A percentile compares a stretch with the other conserved stretches of the same genome.
Evolutionary conservation across 2,329 filamentous ascomycete species (phyloP).

Genomic region (Colletotrichum magnum): DNA sequence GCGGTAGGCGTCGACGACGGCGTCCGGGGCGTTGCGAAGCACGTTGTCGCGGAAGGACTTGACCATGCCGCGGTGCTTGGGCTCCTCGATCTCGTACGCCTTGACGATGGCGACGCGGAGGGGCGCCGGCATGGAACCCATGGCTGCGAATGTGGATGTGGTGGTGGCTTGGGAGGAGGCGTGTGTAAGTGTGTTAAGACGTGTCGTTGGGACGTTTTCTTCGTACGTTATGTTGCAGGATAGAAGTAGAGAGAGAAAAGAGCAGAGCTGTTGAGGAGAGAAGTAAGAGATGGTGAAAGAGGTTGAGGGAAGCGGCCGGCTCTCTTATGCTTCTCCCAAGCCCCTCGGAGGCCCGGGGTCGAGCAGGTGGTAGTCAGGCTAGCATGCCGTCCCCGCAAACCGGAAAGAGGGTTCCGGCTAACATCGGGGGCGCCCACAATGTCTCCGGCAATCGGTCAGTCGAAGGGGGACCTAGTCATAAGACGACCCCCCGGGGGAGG

Average conservation of each 20-base stretch:
- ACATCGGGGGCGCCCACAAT: constrained; percentile 25
- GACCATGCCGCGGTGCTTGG: constrained; percentile 35
- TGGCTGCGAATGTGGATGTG: background rate
- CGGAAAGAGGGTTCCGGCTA: constrained; percentile 27
- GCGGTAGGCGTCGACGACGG: constrained; percentile 21
- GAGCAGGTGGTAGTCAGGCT: constrained; percentile 15
- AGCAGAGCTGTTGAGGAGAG: constrained; percentile 3
- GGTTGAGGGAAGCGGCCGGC: background rate
- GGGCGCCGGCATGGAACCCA: constrained; percentile 31
- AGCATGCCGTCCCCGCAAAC: constrained; percentile 17
- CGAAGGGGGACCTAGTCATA: constrained; percentile 16
- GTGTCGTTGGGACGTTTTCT: background rate
- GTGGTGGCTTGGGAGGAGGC: background rate
- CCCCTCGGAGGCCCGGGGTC: background rate
- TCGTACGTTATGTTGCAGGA: background rate
- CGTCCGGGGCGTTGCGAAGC: constrained; percentile 18
- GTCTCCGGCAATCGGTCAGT: constrained; percentile 33
- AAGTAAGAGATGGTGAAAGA: background rate
- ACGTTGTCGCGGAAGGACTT: constrained; percentile 33
- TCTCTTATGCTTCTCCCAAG: constrained; percentile 1
- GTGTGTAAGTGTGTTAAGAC: background rate
- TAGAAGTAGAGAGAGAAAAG: background rate
- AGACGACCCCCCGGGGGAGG: constrained; percentile 11
- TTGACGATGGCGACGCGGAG: constrained; percentile 36
- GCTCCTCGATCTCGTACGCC: constrained; percentile 35